These are phyloP conservation scores for Xylariaceae sp. DNA, from an alignment of 2,329 filamentous ascomycete species.

Conservation along the genomic window DNA sequence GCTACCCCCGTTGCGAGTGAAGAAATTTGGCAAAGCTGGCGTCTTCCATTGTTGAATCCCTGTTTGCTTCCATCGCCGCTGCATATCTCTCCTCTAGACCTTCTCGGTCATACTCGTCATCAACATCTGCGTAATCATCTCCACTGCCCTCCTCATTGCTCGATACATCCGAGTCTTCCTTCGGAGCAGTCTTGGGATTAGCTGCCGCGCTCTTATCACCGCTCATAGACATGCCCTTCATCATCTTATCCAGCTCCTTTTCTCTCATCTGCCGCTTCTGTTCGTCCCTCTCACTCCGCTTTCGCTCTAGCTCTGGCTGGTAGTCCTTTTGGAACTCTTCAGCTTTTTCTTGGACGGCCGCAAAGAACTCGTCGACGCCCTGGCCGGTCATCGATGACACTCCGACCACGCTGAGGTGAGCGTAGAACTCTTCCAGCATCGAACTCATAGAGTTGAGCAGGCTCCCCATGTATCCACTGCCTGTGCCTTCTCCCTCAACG, in stretches of 20 bases:
- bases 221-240: slow-evolving; percentile 75
- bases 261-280: slow-evolving; percentile 67
- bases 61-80: slow-evolving; percentile 60
- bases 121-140: slow-evolving; percentile 52
- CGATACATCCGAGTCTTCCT: slow-evolving; percentile 44
- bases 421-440: slow-evolving; percentile 96
- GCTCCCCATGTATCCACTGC: slow-evolving; percentile 93
- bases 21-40: slow-evolving; percentile 60
- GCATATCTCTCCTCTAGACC: slow-evolving; percentile 72
- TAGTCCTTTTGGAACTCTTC: slow-evolving; percentile 88
- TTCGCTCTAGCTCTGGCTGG: slow-evolving; percentile 79
- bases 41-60: slow-evolving; percentile 45
- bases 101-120: slow-evolving; percentile 56
- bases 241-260: slow-evolving; percentile 82
- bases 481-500: slow-evolving; percentile 62
- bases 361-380: slow-evolving; percentile 90
- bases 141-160: slow-evolving; percentile 49
- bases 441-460: slow-evolving; percentile 96
- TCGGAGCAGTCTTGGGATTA: slow-evolving; percentile 31
- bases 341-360: slow-evolving; percentile 78
- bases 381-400: slow-evolving; percentile 91
- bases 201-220: slow-evolving; percentile 18
- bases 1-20: slow-evolving; percentile 38
- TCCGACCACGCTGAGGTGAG: slow-evolving; percentile 84
- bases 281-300: slow-evolving; percentile 68